Percentiles rank a stretch among this genome's conserved stretches.
phyloP scores from a whole-genome alignment of 306 rosid genomes.

The Clitoria ternatea region DNA sequence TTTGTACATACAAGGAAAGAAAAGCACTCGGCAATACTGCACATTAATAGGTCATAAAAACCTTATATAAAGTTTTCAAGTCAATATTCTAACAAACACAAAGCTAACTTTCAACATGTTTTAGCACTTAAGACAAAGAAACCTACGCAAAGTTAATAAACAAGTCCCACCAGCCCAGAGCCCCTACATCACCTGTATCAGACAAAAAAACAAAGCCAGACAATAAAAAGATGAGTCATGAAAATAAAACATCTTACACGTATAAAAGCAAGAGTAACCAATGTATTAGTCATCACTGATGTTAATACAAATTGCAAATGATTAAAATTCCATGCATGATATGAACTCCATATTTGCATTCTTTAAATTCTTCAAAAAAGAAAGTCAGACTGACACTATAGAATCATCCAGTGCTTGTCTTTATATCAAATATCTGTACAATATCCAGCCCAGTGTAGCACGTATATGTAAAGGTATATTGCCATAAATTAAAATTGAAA shows the following conservation, averaged over 20 bases:
- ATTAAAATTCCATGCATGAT: neutral
- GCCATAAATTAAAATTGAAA: neutral
- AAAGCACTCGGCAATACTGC: conserved; percentile 95
- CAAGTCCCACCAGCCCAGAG: conserved; percentile 98
- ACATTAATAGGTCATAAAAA: conserved; percentile 25
- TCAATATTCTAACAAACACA: conserved; percentile 27
- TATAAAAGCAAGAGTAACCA: neutral
- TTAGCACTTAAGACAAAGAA: conserved; percentile 22
- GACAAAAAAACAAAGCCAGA: conserved; percentile 14
- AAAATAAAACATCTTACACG: conserved; percentile 8
- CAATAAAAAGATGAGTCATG: conserved; percentile 1
- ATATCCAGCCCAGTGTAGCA: neutral
- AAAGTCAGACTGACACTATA: neutral
- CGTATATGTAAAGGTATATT: neutral
- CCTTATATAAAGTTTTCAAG: conserved; percentile 13
- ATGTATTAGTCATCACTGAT: neutral
- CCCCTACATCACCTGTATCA: conserved; percentile 77
- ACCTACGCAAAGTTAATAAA: conserved; percentile 89
- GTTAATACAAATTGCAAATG: conserved; percentile 12
- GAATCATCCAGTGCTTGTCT: neutral
- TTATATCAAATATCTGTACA: neutral
- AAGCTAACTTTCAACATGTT: neutral
- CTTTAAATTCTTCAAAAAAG: neutral
- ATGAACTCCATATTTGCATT: neutral
- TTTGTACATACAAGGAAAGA: conserved; percentile 98